Percentiles rank a stretch among this genome's conserved stretches.
Conservation (phyloP, 768 basidiomycete genomes). For the Xerocomus potaroensis region DNA sequence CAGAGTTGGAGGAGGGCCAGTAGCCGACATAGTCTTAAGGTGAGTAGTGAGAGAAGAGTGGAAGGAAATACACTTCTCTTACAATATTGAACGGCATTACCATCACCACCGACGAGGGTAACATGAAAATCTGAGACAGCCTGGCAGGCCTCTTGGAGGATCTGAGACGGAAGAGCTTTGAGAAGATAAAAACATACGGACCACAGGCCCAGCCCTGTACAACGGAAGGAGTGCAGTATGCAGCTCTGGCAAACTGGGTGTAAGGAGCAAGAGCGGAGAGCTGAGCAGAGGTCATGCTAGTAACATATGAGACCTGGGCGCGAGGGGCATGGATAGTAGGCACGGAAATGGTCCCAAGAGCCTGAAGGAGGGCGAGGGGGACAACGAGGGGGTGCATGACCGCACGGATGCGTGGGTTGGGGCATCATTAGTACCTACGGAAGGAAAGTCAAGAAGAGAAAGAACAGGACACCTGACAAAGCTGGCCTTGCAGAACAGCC, state of each 20-base stretch:
- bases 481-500: too few species aligned
- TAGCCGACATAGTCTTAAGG: slow-evolving; percentile 51
- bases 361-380: slow-evolving; percentile 1
- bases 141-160: slow-evolving; percentile 28
- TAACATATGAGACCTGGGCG: slow-evolving; percentile 11
- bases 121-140: slow-evolving; percentile 38
- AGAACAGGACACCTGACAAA: not conserved
- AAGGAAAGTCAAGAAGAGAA: not conserved
- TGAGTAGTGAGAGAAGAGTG: not conserved
- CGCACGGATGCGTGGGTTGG: not conserved
- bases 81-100: slow-evolving; percentile 47
- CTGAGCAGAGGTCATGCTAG: slow-evolving; percentile 25
- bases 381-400: not conserved
- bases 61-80: slow-evolving; percentile 4
- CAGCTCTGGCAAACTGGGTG: slow-evolving; percentile 51
- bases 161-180: not conserved
- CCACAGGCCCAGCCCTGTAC: slow-evolving; percentile 44
- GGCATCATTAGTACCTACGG: not conserved
- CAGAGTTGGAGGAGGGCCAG: slow-evolving; percentile 44
- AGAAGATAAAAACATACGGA: slow-evolving; percentile 19
- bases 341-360: slow-evolving; percentile 2
- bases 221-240: slow-evolving; percentile 43
- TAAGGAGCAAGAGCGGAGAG: slow-evolving; percentile 42
- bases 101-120: slow-evolving; percentile 47
- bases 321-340: not conserved